These are phyloP conservation scores for Fusarium sp. DNA, from an alignment of 2,329 filamentous ascomycete genomes.

Conservation along the genomic window DNA sequence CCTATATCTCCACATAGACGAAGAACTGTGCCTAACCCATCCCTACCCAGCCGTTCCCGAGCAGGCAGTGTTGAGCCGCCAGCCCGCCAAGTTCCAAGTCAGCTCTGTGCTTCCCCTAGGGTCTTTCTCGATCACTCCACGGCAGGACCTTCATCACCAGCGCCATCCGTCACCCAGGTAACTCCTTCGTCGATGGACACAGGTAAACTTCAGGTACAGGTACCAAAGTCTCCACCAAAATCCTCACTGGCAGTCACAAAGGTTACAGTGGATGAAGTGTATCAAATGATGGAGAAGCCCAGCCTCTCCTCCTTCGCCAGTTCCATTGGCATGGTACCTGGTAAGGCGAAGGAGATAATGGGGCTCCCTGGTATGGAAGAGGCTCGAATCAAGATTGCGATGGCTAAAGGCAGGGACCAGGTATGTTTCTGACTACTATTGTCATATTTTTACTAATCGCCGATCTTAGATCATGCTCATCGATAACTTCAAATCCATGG, in stretches of 20 bases:
- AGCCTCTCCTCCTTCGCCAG: not conserved
- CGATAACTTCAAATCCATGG: not conserved
- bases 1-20: not conserved
- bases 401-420: not conserved
- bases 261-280: not conserved
- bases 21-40: not conserved
- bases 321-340: not conserved
- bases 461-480: not conserved
- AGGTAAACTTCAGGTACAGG: not conserved
- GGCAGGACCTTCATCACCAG: not conserved
- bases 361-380: not conserved
- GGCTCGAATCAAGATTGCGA: not conserved
- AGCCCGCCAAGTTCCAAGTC: too few species aligned
- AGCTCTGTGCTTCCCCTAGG: not conserved
- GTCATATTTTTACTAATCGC: not conserved
- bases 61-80: too few species aligned
- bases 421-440: not conserved
- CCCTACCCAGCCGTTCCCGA: not conserved
- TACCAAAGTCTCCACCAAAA: not conserved
- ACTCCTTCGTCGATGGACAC: not conserved
- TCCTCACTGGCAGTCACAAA: not conserved
- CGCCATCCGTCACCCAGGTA: rapidly evolving
- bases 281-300: not conserved
- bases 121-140: not conserved
- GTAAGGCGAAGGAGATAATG: not conserved